Base-by-base conservation (phyloP, 208 protist genomes). In the Leishmania lainsoni region DNA sequence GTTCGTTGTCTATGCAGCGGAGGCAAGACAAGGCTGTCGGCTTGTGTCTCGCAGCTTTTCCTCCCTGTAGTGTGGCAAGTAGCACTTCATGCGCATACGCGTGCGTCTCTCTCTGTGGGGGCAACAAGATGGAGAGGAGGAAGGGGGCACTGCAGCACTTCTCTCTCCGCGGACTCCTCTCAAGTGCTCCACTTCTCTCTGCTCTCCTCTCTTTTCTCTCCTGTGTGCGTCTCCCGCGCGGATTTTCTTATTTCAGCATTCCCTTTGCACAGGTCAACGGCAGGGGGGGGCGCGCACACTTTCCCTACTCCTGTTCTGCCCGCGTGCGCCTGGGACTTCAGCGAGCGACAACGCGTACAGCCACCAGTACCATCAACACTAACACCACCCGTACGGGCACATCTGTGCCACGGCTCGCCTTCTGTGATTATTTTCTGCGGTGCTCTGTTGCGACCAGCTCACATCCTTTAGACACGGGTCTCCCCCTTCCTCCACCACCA, bases 161-260 rank as follows among this genome's bases (percentile, higher is more conserved):
- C 66, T 48, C 29, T 39, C 63, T 68, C 63, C 52, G 12, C 52
- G 29, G 20, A 16, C 16, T 3, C n/a, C 20, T 49, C 51, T 58
- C 63, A 39, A 32, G 32, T 56, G 32, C 48, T 16, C 22, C 22
- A 63, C 20, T 72, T 45, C 58, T 63, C 52, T 63, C 58, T 61
- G 42, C 76, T 72, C 16, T 16, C 32, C 32, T 59, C n/a, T 29
- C 76, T 86, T 29, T 88, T 26, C 77, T n/a, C 63, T 48, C 35
- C 56, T 79, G 45, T 79, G 45, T n/a, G 69, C 39, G 3, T 54
- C 9, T 35, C 45, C 52, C 35, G 39, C 5, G 42, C 48, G 17
- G 20, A 5, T 8, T 66, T 63, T 81, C 17, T 26, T 73, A 2
- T 22, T 10, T 35, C 42, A 45, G 42, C 4, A 29, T 26, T 8